Evolutionary conservation across 2,329 filamentous ascomycete species (phyloP), one percentile per base, ranked within the genome.

Genomic region (Talaromyces sp.): DNA sequence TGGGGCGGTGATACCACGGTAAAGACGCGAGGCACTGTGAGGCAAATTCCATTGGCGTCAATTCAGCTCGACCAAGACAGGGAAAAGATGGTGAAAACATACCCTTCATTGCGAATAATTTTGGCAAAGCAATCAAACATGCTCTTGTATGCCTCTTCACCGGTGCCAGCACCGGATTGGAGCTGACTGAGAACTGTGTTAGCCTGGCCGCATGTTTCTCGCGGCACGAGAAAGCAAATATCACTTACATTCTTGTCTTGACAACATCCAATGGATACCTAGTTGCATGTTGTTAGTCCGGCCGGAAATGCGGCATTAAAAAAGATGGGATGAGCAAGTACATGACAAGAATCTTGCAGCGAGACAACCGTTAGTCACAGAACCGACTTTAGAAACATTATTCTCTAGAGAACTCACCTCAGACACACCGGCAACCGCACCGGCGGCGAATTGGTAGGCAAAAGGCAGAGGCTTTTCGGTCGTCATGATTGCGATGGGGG

Each of bases 201-300:
- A 36, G 33, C 42, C 14, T 27, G 16, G 14, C 34, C 14, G 14
- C 10, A 40, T 8, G 9, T 59, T 33, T 50, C 55, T 10, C 28
- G 14, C 1, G 51, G 40, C 33, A 28, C 40, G 57, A 28, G 56
- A 56, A 9, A 56, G 44, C 44, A 47, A 40, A 3, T 9, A 47
- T 27, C 16, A 66, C 88, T 85, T 86, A 95, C 90, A 96, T 90
- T 89, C 94, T 85, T 67, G 95, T 98, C 86, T 98, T 98, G 78
- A 98, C 92, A 63, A 99, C 95, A 77, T 99, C 95, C 77, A 99
- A 84, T 69, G 95, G 95, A 83, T 99, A 99, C 95, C 93, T 97
- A 75, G 33, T 52, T 53, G 33, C 31, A 57, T 62, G 47, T 62
- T 51, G 57, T 63, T 52, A 42, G 62, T 56, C 9, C 50, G 14